Percentiles rank a stretch among this genome's conserved stretches.
These are phyloP conservation scores for Phaffia rhodozyma DNA, from an alignment of 1,284 basidiomycete species.

Conservation along the genomic window DNA sequence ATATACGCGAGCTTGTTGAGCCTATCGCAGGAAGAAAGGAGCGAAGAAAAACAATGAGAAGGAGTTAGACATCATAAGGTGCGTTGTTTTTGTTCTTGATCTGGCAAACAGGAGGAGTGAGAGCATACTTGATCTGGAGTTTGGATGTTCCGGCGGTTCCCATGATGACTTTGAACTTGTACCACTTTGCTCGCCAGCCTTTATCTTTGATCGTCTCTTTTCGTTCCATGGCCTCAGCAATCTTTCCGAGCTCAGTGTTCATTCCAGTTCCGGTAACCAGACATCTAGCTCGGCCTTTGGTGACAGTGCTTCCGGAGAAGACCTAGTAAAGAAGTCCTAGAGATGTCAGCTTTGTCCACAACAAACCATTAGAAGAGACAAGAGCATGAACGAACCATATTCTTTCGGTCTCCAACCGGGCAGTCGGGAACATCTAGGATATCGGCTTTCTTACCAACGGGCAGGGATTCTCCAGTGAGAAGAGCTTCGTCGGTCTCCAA, in stretches of 20 bases:
- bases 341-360: neutral
- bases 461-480: constrained; percentile 56
- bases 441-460: constrained; percentile 47
- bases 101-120: neutral
- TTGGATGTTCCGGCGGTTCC: constrained; percentile 44
- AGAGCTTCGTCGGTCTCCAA: constrained; percentile 53
- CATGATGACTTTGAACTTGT: constrained; percentile 34
- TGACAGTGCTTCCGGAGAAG: constrained; percentile 50
- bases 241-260: constrained; percentile 53
- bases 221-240: constrained; percentile 41
- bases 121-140: constrained; percentile 45
- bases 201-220: constrained; percentile 32
- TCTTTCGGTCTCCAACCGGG: constrained; percentile 48
- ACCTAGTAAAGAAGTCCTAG: constrained; percentile 27
- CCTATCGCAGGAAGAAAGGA: constrained; percentile 19
- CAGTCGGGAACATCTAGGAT: constrained; percentile 35
- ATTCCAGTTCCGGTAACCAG: constrained; percentile 52
- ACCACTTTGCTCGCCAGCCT: constrained; percentile 33
- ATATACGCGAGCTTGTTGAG: constrained; percentile 49
- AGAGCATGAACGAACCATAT: constrained; percentile 35
- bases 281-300: constrained; percentile 51
- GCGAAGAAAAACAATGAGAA: constrained; percentile 7
- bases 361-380: neutral
- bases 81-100: constrained; percentile 16
- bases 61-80: neutral